These are phyloP conservation scores for Plectosphaerella sp. DNA, from an alignment of 2,329 filamentous ascomycete species.

Conservation along the genomic window DNA sequence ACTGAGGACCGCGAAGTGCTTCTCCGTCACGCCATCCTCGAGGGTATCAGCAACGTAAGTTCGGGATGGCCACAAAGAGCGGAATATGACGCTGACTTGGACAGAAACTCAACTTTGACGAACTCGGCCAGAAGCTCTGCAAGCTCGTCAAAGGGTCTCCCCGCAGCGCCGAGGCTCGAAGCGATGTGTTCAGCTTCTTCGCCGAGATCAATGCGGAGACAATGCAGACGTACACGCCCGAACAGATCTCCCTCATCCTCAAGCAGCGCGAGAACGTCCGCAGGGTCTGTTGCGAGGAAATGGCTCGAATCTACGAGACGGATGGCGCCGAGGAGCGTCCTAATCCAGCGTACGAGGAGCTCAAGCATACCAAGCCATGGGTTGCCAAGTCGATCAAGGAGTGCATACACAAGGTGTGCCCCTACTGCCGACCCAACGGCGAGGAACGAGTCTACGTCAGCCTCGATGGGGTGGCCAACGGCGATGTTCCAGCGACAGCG, in stretches of 20 bases:
- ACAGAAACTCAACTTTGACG: conserved; percentile 25
- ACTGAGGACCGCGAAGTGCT: conserved; percentile 53
- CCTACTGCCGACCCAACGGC: conserved; percentile 39
- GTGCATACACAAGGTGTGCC: conserved; percentile 48
- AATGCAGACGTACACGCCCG: conserved; percentile 38
- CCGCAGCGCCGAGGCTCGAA: conserved; percentile 33
- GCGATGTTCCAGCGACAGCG: conserved; percentile 43
- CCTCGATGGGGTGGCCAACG: conserved; percentile 43
- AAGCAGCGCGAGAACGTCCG: conserved; percentile 43
- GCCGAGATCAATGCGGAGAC: conserved; percentile 36
- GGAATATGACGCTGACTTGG: conserved; percentile 10
- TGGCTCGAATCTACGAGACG: not conserved
- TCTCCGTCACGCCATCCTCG: conserved; percentile 23
- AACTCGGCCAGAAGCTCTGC: conserved; percentile 25
- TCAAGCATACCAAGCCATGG: conserved; percentile 28
- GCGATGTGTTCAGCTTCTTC: conserved; percentile 39
- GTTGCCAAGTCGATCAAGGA: conserved; percentile 30
- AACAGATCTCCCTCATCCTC: conserved; percentile 43
- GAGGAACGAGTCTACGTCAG: conserved; percentile 42
- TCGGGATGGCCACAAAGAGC: conserved; percentile 1
- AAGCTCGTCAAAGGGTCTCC: conserved; percentile 28
- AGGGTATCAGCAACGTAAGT: conserved; percentile 21
- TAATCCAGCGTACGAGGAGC: not conserved
- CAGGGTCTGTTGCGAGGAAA: conserved; percentile 3
- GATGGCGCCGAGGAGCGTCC: not conserved